A percentile compares a stretch with the other conserved stretches of the same genome.
phyloP scores from a whole-genome alignment of 2,329 filamentous ascomycete species.

The Xylaria sp. region DNA sequence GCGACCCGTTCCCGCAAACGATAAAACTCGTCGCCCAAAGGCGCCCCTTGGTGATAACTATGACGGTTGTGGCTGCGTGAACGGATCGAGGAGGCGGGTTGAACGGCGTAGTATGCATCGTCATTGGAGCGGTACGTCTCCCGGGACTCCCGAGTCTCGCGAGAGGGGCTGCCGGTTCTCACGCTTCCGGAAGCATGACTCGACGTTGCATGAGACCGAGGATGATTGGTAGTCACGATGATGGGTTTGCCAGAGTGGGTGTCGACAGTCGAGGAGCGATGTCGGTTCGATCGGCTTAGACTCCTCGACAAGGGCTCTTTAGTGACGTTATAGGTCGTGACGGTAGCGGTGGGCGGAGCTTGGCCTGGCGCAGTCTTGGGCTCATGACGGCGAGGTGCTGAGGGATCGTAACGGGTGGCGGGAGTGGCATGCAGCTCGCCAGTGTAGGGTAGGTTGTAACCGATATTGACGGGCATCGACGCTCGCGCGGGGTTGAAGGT shows the following conservation, averaged over 20 bases:
- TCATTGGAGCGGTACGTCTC: slow-evolving; percentile 59
- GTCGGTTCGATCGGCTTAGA: slow-evolving; percentile 50
- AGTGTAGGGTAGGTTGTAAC: slow-evolving; percentile 56
- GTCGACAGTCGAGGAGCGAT: slow-evolving; percentile 59
- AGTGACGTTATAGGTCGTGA: slow-evolving; percentile 62
- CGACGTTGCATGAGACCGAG: slow-evolving; percentile 46
- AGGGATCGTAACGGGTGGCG: slow-evolving; percentile 44
- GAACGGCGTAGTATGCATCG: slow-evolving; percentile 56
- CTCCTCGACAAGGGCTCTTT: slow-evolving; percentile 57
- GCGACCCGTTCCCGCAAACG: slow-evolving; percentile 55
- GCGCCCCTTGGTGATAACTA: slow-evolving; percentile 51
- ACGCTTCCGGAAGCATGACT: slow-evolving; percentile 47
- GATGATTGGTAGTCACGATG: slow-evolving; percentile 61
- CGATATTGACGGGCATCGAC: slow-evolving; percentile 58
- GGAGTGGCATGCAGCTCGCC: slow-evolving; percentile 62
- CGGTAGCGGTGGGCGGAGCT: slow-evolving; percentile 49
- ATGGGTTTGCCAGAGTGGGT: slow-evolving; percentile 56
- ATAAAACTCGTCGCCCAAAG: slow-evolving; percentile 58
- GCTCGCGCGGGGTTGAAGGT: slow-evolving; percentile 57
- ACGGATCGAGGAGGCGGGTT: slow-evolving; percentile 64
- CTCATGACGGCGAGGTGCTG: slow-evolving; percentile 44
- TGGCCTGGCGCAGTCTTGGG: slow-evolving; percentile 33
- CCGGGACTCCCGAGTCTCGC: too few relatives aligned
- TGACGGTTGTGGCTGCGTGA: slow-evolving; percentile 54
- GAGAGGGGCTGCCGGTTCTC: slow-evolving; percentile 53